Percentiles rank a stretch among this genome's conserved stretches.
Conservation (phyloP, 2,329 filamentous ascomycete species). For the Diaporthe velutina region DNA sequence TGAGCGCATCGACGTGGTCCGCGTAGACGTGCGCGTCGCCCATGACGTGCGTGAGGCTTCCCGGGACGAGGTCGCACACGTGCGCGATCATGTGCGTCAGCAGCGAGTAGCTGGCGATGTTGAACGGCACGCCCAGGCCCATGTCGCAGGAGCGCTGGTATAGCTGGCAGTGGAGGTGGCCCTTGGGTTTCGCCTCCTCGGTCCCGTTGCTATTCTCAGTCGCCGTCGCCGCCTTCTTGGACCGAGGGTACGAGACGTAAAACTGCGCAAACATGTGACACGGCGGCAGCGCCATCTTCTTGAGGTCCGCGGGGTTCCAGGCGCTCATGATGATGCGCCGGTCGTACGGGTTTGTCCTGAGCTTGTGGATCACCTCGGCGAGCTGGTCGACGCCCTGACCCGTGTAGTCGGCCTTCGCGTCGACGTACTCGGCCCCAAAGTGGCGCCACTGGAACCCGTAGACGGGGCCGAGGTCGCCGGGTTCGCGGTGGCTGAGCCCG, state of each 20-base stretch:
- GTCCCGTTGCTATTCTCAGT: slow-evolving; percentile 44
- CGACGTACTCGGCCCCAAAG: slow-evolving; percentile 91
- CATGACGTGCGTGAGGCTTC: slow-evolving; percentile 94
- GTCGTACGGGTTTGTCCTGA: slow-evolving; percentile 87
- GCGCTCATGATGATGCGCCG: slow-evolving; percentile 90
- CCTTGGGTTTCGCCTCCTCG: slow-evolving; percentile 60
- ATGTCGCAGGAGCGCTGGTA: slow-evolving; percentile 98
- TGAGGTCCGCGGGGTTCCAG: slow-evolving; percentile 91
- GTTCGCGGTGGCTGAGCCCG: slow-evolving; percentile 83
- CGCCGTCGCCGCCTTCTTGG: slow-evolving; percentile 36
- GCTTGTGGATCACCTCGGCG: slow-evolving; percentile 87
- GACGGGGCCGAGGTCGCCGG: slow-evolving; percentile 92
- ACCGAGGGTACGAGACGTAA: slow-evolving; percentile 83
- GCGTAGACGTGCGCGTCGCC: slow-evolving; percentile 97
- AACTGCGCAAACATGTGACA: slow-evolving; percentile 99
- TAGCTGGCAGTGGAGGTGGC: slow-evolving; percentile 85
- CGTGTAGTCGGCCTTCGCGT: slow-evolving; percentile 83
- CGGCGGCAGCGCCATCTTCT: slow-evolving; percentile 91
- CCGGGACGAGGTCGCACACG: slow-evolving; percentile 85
- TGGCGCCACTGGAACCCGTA: slow-evolving; percentile 99
- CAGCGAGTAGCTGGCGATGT: slow-evolving; percentile 94
- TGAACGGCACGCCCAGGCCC: slow-evolving; percentile 97
- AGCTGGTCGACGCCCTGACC: slow-evolving; percentile 95
- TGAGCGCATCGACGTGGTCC: slow-evolving; percentile 90
- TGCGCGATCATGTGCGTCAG: slow-evolving; percentile 96